A percentile compares a stretch with the other conserved stretches of the same genome.
Conservation (phyloP, 2,329 filamentous ascomycete species). For the Verticillium albo-atrum region DNA sequence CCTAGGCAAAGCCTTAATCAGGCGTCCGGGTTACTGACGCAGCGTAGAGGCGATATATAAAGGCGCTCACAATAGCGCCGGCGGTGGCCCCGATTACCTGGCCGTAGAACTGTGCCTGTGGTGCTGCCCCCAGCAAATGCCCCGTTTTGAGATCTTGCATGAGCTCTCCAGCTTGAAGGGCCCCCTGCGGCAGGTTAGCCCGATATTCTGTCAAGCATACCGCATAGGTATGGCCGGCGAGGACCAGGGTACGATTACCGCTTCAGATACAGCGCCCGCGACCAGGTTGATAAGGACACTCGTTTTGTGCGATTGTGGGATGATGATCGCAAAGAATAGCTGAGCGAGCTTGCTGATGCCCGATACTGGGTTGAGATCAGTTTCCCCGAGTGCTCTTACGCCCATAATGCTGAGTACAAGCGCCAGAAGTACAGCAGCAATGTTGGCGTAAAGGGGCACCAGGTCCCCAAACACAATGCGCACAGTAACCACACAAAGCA, state of each 20-base stretch:
- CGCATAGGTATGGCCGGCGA: background rate
- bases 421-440: constrained; percentile 79
- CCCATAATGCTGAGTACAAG: constrained; percentile 74
- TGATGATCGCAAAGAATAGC: constrained; percentile 87
- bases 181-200: constrained; percentile 42
- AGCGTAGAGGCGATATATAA: constrained; percentile 87
- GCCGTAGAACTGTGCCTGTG: constrained; percentile 94
- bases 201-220: background rate
- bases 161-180: constrained; percentile 90
- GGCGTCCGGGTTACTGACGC: constrained; percentile 31
- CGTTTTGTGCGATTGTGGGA: constrained; percentile 73
- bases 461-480: constrained; percentile 78
- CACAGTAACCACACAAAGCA: constrained; percentile 76
- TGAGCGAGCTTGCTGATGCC: constrained; percentile 97
- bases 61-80: constrained; percentile 79
- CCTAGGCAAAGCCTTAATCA: background rate
- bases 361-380: constrained; percentile 92
- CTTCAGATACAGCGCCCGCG: constrained; percentile 67
- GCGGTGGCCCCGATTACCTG: constrained; percentile 87
- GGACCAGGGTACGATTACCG: background rate
- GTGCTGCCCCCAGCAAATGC: constrained; percentile 84
- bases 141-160: constrained; percentile 98
- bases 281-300: constrained; percentile 94
- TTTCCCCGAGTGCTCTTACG: constrained; percentile 68
- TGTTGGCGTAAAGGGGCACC: constrained; percentile 71